phyloP scores from a whole-genome alignment of 225 moss, liverwort and hornwort species.

The Bryum argenteum region DNA sequence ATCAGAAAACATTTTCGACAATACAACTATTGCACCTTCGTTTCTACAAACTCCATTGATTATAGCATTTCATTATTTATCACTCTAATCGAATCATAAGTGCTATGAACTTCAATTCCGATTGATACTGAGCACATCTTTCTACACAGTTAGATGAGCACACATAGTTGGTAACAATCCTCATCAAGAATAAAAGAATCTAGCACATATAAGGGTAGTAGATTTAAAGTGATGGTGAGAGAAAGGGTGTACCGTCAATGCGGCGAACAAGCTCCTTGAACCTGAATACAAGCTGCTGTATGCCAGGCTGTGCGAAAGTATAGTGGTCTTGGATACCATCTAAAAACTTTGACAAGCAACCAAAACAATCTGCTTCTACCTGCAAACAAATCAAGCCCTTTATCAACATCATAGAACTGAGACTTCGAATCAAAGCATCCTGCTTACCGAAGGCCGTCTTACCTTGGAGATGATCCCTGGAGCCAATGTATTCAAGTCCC shows the following conservation, averaged over 20 bases:
- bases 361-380: conserved; percentile 93
- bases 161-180: too few relatives aligned
- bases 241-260: conserved; percentile 76
- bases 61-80: too few relatives aligned
- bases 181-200: too few relatives aligned
- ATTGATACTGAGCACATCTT: too few relatives aligned
- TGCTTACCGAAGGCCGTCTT: conserved; percentile 16
- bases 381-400: conserved; percentile 22
- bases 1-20: conserved; percentile 11
- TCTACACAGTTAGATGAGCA: too few relatives aligned
- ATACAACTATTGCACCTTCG: background rate
- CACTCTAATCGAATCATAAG: too few relatives aligned
- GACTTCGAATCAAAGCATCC: conserved; percentile 9
- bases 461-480: conserved; percentile 74
- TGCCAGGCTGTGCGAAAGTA: conserved; percentile 99
- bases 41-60: background rate
- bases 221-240: conserved; percentile 3
- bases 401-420: conserved; percentile 15
- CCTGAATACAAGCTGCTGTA: conserved; percentile 98
- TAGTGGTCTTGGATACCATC: conserved; percentile 99
- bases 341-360: conserved; percentile 91
- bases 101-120: too few relatives aligned
- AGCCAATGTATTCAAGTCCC: conserved; percentile 79
- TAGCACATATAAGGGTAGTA: background rate
- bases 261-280: conserved; percentile 99